Evolutionary conservation across 2,329 filamentous ascomycete genomes (phyloP), one percentile per base, ranked within the genome.

Genomic region (Ophiognomonia clavigignenti-juglandacearum): DNA sequence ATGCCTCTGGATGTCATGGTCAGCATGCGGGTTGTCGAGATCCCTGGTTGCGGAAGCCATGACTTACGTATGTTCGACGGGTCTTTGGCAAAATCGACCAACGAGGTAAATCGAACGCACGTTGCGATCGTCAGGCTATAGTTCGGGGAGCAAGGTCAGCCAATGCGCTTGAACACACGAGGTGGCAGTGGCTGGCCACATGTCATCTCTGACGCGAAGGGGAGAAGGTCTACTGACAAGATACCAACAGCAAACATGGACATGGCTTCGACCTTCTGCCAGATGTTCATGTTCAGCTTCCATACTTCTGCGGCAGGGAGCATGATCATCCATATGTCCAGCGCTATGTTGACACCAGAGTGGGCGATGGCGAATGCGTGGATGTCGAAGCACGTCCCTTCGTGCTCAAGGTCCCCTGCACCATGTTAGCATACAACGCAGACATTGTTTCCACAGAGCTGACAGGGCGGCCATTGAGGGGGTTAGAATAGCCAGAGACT

Each of bases 301-400:
- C 65, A 59, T n/a, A 72, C 57, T 9, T 68, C 64, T 4, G 60
- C 59, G 46, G 69, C 61, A 1, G 69, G 69, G 5, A 72, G 56
- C 4, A 60, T 54, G 44, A 66, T 67, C 34, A 67, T 67, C 22
- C 68, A 45, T 7, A 71, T 38, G 54, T 71, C 66, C 14, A 67
- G 68, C 24, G 65, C 39, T 44, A 71, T 68, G 54, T 70, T 70
- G 22, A 69, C 56, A 5, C 59, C 64, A 0, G 67, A 65, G 45
- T 70, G 66, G 40, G 61, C 57, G 24, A 70, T 64, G 14, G 55
- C 59, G 18, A 62, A 47, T 7, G 59, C 20, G 44, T 64, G 62
- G 44, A 64, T 56, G 52, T 59, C 55, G 26, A 61, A 56, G 50
- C 63, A 66, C 26, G 58, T 53, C 9, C 60, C 56, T 9, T 57